Base-by-base conservation (phyloP, 345 rosid species). In the Syzygium oleosum region DNA sequence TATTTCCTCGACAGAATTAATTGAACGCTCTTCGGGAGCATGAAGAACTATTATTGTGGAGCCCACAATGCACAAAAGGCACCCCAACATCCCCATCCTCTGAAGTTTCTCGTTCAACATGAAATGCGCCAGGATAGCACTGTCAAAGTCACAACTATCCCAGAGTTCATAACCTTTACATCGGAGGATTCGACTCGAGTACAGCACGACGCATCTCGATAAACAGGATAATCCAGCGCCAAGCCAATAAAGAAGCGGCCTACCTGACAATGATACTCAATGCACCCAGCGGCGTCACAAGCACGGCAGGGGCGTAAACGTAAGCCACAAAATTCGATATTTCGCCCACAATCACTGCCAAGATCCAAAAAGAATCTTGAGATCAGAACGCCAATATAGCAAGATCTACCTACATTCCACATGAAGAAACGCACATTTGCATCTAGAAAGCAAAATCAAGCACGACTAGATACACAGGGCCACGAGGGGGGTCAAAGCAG, bases 241-340 rank as follows among this genome's bases (percentile, higher is more conserved):
- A 84, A 84, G 19, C 23, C 41, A 84, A 46, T 84, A 10, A 23
- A 51, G 53, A 84, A 65, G 52, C 51, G 12, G 54, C 63, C 77
- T 90, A 95, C 97, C 97, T 94, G 80, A 96, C 96, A 63, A 94
- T 95, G 87, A 96, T 95, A 87, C 98, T 94, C 88, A 96, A 88
- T 49, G 97, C 98, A 68, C 98, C 96, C 63, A 95, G 95, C 1
- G 97, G 96, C 1, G 97, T 94, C 65, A 96, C 98, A 34, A 96
- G 94, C 83, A 92, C 97, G n/a, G 97, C 97, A 41, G 98, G 97
- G 46, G 97, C 97, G 85, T 94, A 96, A 88, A 91, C 86, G 90
- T 95, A 96, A 5, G 96, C 97, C 38, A 93, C 93, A 51, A 95
- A 95, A 88, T 96, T 96, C 31, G 97, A 90, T 84, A 94, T 92